These are phyloP conservation scores for Xanthoceras sorbifolium DNA, from an alignment of 345 rosid genomes.

Conservation along the genomic window DNA sequence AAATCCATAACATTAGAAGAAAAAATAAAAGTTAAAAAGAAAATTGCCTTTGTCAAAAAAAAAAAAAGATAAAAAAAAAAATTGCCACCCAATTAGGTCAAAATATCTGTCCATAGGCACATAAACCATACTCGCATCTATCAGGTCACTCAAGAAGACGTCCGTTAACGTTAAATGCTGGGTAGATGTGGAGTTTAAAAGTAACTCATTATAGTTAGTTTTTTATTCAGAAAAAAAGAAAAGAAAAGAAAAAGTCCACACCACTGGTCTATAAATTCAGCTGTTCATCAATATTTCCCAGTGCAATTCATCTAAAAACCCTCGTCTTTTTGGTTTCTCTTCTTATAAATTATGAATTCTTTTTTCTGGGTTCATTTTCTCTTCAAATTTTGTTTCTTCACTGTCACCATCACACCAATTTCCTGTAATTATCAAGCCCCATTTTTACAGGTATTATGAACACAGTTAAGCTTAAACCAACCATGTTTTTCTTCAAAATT, in stretches of 20 bases:
- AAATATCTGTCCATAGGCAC: too few species aligned
- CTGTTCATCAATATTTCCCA: neutral
- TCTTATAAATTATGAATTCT: neutral
- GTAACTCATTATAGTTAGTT: slow-evolving; percentile 24
- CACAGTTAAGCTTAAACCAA: neutral
- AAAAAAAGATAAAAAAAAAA: too few species aligned
- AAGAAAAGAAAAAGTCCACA: neutral
- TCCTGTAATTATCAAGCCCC: slow-evolving; percentile 1
- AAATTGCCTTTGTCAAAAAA: too few species aligned
- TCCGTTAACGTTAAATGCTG: slow-evolving; percentile 36
- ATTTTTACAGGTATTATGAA: neutral
- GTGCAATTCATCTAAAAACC: neutral
- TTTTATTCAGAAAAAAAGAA: slow-evolving; percentile 17
- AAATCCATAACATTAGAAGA: neutral
- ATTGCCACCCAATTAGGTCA: too few species aligned
- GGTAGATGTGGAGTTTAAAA: slow-evolving; percentile 16
- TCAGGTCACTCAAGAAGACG: slow-evolving; percentile 13
- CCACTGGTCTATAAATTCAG: slow-evolving; percentile 38
- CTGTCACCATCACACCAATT: neutral
- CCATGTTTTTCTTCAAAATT: neutral
- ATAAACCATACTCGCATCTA: too few species aligned
- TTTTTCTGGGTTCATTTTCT: neutral
- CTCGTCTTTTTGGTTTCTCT: neutral
- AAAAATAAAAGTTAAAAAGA: neutral
- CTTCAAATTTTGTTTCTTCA: neutral